Evolutionary conservation across 768 basidiomycete species (phyloP).

Genomic region (Leucosporidium scottii): DNA sequence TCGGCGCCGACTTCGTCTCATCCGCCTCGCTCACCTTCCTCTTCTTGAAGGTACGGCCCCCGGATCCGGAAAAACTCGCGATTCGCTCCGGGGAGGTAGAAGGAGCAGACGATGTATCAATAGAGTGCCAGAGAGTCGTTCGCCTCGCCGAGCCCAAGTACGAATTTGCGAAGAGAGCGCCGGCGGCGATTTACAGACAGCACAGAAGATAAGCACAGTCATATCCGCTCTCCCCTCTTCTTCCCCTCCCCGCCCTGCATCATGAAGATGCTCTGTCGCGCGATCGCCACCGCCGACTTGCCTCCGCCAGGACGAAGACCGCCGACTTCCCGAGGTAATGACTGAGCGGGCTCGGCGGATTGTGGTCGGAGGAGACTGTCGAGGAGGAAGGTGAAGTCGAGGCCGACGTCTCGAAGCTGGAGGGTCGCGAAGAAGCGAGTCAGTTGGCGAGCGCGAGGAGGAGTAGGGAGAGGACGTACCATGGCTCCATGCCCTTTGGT

Average conservation of each 20-base stretch:
- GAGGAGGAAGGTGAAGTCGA: slow-evolving; percentile 91
- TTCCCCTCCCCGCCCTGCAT: slow-evolving; percentile 7
- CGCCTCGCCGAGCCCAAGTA: neutral
- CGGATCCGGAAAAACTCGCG: neutral
- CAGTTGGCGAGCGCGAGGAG: neutral
- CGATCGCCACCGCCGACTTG: slow-evolving; percentile 21
- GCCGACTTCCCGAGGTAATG: neutral
- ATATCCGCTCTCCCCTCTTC: neutral
- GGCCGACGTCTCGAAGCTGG: slow-evolving; percentile 85
- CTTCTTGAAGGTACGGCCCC: neutral
- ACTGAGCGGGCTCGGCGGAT: neutral
- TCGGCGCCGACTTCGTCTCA: neutral
- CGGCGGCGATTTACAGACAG: neutral
- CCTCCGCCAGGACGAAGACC: neutral
- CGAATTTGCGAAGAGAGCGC: neutral
- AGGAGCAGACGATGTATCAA: neutral
- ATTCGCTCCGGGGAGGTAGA: neutral
- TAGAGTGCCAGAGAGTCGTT: neutral
- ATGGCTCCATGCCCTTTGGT: slow-evolving; percentile 75
- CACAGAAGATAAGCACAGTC: neutral
- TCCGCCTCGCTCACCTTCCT: neutral
- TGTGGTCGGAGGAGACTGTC: slow-evolving; percentile 43
- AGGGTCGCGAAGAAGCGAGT: neutral
- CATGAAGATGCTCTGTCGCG: slow-evolving; percentile 26
- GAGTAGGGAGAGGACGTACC: slow-evolving; percentile 46